Evolutionary conservation across 2,329 filamentous ascomycete genomes (phyloP).

Genomic region (Epichloe scottii): DNA sequence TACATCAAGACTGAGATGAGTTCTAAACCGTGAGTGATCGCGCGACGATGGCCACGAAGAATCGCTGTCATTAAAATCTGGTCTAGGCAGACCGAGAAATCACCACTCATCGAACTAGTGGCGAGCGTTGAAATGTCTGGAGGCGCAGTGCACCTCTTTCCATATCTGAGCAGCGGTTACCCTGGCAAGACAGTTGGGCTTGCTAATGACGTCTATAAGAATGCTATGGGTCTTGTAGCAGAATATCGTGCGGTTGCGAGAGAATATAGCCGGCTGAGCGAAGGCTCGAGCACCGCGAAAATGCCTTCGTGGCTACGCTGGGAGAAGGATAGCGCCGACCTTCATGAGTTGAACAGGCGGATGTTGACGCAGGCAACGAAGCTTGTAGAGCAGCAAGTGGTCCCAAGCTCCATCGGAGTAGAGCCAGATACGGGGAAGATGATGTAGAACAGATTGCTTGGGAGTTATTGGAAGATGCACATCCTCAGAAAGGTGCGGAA

Average conservation of each 20-base stretch:
- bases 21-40: not conserved
- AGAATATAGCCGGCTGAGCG: slow-evolving; percentile 14
- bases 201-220: not conserved
- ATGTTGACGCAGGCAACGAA: slow-evolving; percentile 12
- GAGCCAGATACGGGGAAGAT: slow-evolving; percentile 1
- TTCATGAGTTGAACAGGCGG: slow-evolving; percentile 17
- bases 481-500: slow-evolving; percentile 10
- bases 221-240: slow-evolving; percentile 5
- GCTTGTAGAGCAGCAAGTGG: slow-evolving; percentile 14
- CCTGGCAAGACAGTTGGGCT: not conserved
- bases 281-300: slow-evolving; percentile 9
- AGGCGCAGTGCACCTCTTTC: not conserved
- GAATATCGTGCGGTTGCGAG: slow-evolving; percentile 10
- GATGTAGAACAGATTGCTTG: slow-evolving; percentile 21
- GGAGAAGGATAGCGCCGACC: slow-evolving; percentile 19
- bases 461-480: slow-evolving; percentile 18
- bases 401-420: slow-evolving; percentile 11
- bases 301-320: slow-evolving; percentile 19
- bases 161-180: not conserved
- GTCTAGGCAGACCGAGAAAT: not conserved
- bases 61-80: not conserved
- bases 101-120: not conserved
- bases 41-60: not conserved
- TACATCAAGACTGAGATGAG: slow-evolving; percentile 1
- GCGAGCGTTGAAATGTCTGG: not conserved